Evolutionary conservation across 495 filamentous ascomycete species (phyloP), one percentile per base, ranked within the genome.

Genomic region (Xylaria sp.): DNA sequence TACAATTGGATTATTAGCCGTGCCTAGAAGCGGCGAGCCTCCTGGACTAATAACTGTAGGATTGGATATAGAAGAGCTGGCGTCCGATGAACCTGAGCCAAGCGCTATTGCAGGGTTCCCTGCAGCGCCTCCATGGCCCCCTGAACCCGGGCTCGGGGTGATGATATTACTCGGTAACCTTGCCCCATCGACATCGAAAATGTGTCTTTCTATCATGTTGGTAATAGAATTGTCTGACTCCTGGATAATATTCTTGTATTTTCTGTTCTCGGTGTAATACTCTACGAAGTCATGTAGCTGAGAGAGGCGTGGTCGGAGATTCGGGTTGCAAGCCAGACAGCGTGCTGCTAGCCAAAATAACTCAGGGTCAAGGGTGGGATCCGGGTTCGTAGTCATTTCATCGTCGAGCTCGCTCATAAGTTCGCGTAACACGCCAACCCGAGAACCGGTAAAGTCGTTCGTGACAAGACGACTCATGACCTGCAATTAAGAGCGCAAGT

Each of bases 361-460:
- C 3, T 61, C 57, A 12, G 1, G 1, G 15, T 61, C 57, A 40
- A 61, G 57, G 7, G 7, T 19, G n/a, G 29, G 19, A 1, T 24
- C 7, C n/a, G n/a, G n/a, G n/a, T n/a, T n/a, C n/a, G n/a, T n/a
- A n/a, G 11, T 11, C 35, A 61, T 43, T 4, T 61, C 11, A 2
- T 43, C 58, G 3, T 24, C 2, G 14, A 41, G 35, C 21, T 61
- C 58, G 6, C 26, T 4, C n/a, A 61, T 43, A 5, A 40, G n/a
- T 19, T 61, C 58, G 7, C 58, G 58, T 37, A 61, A 24, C 15
- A 61, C 37, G 11, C n/a, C 35, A n/a, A 37, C 33, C 26, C 37
- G 19, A 5, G 58, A n/a, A 37, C 43, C 26, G n/a, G 58, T 61
- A 43, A 61, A 21, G 35, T 61, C 58, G 58, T 61, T 61, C 4